phyloP scores from a whole-genome alignment of 2,329 filamentous ascomycete species.

The Pochonia chlamydosporia region DNA sequence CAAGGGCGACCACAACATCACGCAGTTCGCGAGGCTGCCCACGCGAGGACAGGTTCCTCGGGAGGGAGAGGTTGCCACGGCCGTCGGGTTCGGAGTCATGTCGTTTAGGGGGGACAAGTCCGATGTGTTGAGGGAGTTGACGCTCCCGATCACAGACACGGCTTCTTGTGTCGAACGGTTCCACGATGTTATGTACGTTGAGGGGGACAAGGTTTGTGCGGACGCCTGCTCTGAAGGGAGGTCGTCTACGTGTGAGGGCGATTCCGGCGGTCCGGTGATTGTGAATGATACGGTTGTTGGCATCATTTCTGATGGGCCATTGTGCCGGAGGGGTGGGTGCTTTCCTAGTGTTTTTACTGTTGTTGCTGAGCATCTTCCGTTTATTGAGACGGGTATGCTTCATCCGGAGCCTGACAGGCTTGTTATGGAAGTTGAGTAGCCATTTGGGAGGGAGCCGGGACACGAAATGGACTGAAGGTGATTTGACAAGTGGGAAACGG shows the following conservation, averaged over 20 bases:
- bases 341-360: background rate
- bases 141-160: background rate
- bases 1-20: background rate
- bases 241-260: background rate
- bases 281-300: constrained; percentile 1
- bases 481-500: no score
- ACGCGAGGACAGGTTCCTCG: no score
- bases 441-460: no score
- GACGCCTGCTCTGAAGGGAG: background rate
- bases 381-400: background rate
- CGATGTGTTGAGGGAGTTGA: background rate
- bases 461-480: no score
- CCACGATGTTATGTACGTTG: background rate
- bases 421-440: no score
- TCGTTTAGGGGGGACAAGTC: no score
- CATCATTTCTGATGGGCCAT: background rate
- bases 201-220: constrained; percentile 1
- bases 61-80: no score
- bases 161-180: background rate
- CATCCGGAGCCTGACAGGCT: no score
- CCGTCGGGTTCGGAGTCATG: no score
- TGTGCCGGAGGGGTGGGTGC: background rate
- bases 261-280: constrained; percentile 2
- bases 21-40: background rate
- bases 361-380: background rate